These are phyloP conservation scores for Thuja plicata DNA, from an alignment of 83 land plant species.

Conservation along the genomic window DNA sequence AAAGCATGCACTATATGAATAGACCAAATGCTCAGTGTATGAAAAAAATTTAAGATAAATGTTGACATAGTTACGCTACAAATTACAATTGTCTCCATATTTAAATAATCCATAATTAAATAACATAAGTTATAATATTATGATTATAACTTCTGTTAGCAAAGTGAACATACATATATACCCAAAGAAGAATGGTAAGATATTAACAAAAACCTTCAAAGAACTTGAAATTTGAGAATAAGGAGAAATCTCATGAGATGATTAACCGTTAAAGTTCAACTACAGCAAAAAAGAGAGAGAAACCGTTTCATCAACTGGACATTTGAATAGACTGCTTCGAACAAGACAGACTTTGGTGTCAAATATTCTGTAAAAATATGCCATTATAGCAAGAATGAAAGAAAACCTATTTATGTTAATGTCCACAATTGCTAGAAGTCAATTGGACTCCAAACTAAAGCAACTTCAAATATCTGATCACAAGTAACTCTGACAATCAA, in stretches of 20 bases:
- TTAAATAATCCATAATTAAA: neutral
- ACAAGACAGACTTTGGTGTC: neutral
- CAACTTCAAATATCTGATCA: neutral
- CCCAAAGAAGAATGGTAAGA: neutral
- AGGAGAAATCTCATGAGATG: neutral
- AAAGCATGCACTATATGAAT: neutral
- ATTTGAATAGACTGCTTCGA: neutral
- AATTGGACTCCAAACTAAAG: neutral
- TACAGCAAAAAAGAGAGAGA: neutral
- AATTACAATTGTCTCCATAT: too few species aligned
- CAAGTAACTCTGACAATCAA: neutral
- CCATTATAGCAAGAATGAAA: neutral
- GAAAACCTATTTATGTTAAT: neutral
- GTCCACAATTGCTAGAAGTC: neutral
- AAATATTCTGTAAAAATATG: neutral
- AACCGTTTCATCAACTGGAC: neutral
- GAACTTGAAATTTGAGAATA: neutral
- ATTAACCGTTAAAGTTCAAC: neutral
- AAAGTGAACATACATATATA: neutral
- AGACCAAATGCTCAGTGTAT: neutral
- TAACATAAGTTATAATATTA: neutral
- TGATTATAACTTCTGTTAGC: conserved; percentile 5
- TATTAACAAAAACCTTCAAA: neutral
- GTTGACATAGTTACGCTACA: neutral
- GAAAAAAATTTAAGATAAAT: neutral